These are phyloP conservation scores for Lasiosphaeris hirsuta DNA, from an alignment of 495 filamentous ascomycete genomes.

Conservation along the genomic window DNA sequence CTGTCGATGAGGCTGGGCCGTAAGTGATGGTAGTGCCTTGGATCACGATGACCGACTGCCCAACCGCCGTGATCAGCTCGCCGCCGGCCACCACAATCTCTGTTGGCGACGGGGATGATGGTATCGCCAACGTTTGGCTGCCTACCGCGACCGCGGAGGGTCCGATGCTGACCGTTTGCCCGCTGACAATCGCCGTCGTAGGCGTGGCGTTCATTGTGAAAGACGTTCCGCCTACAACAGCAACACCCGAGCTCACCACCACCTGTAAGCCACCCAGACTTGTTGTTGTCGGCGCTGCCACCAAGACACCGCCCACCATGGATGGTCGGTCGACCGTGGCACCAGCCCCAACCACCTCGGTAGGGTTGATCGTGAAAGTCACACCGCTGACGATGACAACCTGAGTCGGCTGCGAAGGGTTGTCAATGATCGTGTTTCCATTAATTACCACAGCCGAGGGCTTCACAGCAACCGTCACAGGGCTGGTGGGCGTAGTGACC, in stretches of 20 bases:
- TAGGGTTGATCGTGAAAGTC: slow-evolving; percentile 44
- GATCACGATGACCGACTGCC: slow-evolving; percentile 41
- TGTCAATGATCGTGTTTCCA: slow-evolving; percentile 39
- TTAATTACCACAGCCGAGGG: slow-evolving; percentile 42
- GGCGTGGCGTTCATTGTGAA: slow-evolving; percentile 34
- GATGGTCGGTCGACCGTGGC: slow-evolving; percentile 38
- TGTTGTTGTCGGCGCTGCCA: slow-evolving; percentile 36
- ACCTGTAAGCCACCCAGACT: slow-evolving; percentile 40
- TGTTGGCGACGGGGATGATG: slow-evolving; percentile 32
- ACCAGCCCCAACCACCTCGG: slow-evolving; percentile 38
- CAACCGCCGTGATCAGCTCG: slow-evolving; percentile 45
- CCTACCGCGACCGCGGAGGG: slow-evolving; percentile 39
- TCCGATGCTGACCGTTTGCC: slow-evolving; percentile 47
- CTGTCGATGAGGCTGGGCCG: slow-evolving; percentile 24
- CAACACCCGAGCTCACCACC: slow-evolving; percentile 36
- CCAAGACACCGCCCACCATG: slow-evolving; percentile 20
- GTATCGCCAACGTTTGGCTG: slow-evolving; percentile 35
- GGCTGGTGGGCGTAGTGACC: slow-evolving; percentile 17
- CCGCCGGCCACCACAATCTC: slow-evolving; percentile 45
- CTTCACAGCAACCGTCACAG: slow-evolving; percentile 38
- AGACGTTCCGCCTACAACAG: slow-evolving; percentile 45
- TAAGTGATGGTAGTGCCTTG: slow-evolving; percentile 43
- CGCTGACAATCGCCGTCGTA: slow-evolving; percentile 23
- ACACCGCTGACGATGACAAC: slow-evolving; percentile 38
- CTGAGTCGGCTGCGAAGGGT: slow-evolving; percentile 30